These are phyloP conservation scores for Cladophialophora bantiana DNA, from an alignment of 2,329 filamentous ascomycete genomes.

Conservation along the genomic window DNA sequence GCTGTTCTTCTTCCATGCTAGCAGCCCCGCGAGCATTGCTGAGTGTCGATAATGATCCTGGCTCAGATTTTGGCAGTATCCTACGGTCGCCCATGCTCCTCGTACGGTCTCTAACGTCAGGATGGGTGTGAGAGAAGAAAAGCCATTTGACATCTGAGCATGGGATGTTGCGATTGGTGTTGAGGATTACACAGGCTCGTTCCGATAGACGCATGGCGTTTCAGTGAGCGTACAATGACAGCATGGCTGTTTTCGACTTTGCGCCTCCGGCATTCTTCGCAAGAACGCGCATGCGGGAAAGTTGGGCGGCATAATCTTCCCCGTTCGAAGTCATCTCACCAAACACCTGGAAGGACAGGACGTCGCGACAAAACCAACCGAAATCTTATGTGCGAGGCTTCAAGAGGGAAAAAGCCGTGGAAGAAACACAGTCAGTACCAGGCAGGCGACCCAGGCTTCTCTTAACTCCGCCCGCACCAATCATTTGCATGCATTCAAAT, in stretches of 20 bases:
- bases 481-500: background rate
- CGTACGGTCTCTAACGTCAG: background rate
- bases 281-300: background rate
- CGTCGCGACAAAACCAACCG: background rate
- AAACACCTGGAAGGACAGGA: background rate
- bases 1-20: background rate
- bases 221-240: background rate
- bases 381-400: background rate
- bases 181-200: background rate
- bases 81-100: background rate
- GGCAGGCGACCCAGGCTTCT: background rate
- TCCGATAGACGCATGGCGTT: background rate
- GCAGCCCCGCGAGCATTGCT: slow-evolving; percentile 3
- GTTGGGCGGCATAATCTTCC: background rate
- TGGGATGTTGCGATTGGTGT: background rate
- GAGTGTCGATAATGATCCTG: background rate
- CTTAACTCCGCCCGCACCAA: slow-evolving; percentile 3
- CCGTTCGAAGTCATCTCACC: background rate
- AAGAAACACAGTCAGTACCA: background rate
- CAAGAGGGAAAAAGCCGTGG: background rate
- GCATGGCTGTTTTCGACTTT: background rate
- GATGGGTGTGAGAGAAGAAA: background rate
- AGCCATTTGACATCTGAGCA: background rate
- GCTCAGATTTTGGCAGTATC: background rate
- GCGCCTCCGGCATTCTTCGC: slow-evolving; percentile 3